Percentiles rank a stretch among this genome's conserved stretches.
Evolutionary conservation across 805 yeast species (phyloP).

Genomic region (Pichia phayaonensis): DNA sequence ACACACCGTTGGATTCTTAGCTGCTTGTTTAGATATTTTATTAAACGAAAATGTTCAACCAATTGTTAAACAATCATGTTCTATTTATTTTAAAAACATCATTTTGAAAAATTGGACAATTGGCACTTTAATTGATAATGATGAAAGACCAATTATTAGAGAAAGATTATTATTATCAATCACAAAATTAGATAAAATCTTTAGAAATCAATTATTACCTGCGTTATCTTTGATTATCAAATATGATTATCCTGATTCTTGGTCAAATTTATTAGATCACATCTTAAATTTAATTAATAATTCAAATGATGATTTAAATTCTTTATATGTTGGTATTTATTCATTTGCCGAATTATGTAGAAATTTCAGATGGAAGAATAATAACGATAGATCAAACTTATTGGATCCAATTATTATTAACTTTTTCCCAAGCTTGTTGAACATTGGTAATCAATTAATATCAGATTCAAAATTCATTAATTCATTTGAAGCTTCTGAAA

Average conservation of each 20-base stretch:
- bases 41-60: constrained; percentile 43
- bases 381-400: constrained; percentile 40
- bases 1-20: constrained; percentile 61
- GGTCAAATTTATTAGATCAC: constrained; percentile 50
- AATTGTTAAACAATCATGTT: constrained; percentile 67
- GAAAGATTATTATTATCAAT: constrained; percentile 62
- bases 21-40: constrained; percentile 75
- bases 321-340: constrained; percentile 58
- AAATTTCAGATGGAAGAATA: constrained; percentile 69
- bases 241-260: constrained; percentile 31
- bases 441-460: constrained; percentile 51
- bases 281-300: constrained; percentile 40
- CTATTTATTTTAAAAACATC: constrained; percentile 79
- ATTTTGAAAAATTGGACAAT: constrained; percentile 57
- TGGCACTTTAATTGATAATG: constrained; percentile 43
- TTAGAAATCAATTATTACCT: constrained; percentile 42
- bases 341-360: constrained; percentile 71
- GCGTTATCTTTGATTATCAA: constrained; percentile 46
- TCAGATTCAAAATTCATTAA: constrained; percentile 24
- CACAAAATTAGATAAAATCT: constrained; percentile 36
- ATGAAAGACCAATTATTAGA: constrained; percentile 68
- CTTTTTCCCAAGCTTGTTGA: constrained; percentile 62
- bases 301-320: constrained; percentile 31
- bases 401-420: constrained; percentile 54
- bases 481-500: constrained; percentile 46